phyloP scores from a whole-genome alignment of 2,329 filamentous ascomycete species.

The Botrytis cinerea region DNA sequence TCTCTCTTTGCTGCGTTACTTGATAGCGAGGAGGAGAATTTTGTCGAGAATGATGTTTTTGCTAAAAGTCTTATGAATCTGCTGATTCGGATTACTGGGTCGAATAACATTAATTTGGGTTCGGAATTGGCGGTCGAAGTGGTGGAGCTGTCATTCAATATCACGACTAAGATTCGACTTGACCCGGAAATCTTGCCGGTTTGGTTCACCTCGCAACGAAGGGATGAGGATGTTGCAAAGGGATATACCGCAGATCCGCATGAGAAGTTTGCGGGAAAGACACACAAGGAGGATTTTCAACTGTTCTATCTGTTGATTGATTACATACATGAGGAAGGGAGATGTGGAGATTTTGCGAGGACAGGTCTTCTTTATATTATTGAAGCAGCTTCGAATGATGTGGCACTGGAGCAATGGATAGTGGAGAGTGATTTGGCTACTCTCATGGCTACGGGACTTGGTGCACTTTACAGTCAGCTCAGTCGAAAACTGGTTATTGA shows the following conservation, averaged over 20 bases:
- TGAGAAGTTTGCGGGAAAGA: constrained; percentile 77
- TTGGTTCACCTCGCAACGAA: constrained; percentile 75
- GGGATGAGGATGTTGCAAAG: constrained; percentile 39
- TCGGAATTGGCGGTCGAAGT: constrained; percentile 84
- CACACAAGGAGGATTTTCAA: constrained; percentile 89
- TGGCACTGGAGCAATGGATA: constrained; percentile 88
- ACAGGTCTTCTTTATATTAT: constrained; percentile 95
- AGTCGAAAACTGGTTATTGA: constrained; percentile 80
- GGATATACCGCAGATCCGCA: constrained; percentile 49
- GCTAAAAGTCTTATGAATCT: constrained; percentile 86
- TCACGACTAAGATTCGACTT: constrained; percentile 92
- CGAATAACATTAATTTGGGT: constrained; percentile 71
- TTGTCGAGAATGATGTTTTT: constrained; percentile 84
- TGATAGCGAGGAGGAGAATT: constrained; percentile 94
- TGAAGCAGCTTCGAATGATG: constrained; percentile 83
- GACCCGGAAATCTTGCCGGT: constrained; percentile 83
- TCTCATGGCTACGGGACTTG: constrained; percentile 92
- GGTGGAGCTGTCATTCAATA: constrained; percentile 91
- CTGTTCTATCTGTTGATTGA: constrained; percentile 95
- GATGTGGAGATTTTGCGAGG: constrained; percentile 91
- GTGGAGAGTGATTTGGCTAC: constrained; percentile 96
- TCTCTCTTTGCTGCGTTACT: constrained; percentile 88
- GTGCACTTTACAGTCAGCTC: constrained; percentile 68
- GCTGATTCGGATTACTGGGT: constrained; percentile 74
- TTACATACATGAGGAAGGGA: constrained; percentile 93